These are phyloP conservation scores for Solanum rostratum DNA, from an alignment of 257 asterid species.

Conservation along the genomic window DNA sequence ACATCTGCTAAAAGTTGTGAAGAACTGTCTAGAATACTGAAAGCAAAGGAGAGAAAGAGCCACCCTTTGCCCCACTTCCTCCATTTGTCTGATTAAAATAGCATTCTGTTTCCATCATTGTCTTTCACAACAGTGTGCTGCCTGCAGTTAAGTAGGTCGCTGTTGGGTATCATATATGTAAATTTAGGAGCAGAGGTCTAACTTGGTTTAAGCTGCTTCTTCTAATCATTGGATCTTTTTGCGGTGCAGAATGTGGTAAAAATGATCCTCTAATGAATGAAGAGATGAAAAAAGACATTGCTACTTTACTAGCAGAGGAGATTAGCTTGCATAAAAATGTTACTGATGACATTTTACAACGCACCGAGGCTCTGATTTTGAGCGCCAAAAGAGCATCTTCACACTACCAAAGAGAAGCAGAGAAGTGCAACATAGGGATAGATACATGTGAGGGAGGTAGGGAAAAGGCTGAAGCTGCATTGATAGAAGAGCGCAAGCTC, in stretches of 20 bases:
- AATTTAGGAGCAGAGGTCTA: not conserved
- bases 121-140: not conserved
- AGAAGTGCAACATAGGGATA: slow-evolving; percentile 17
- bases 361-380: slow-evolving; percentile 4
- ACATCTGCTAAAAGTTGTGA: not conserved
- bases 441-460: slow-evolving; percentile 26
- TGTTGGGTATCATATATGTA: not conserved
- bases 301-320: slow-evolving; percentile 21
- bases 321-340: slow-evolving; percentile 19
- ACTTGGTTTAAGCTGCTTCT: not conserved
- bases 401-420: slow-evolving; percentile 23
- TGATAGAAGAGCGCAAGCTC: slow-evolving; percentile 24
- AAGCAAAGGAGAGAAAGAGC: not conserved
- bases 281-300: slow-evolving; percentile 21
- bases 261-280: slow-evolving; percentile 18
- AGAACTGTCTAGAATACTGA: not conserved
- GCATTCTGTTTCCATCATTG: not conserved
- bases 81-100: not conserved
- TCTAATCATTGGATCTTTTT: not conserved
- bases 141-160: not conserved
- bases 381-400: slow-evolving; percentile 15
- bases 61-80: not conserved
- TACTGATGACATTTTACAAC: slow-evolving; percentile 10
- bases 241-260: slow-evolving; percentile 14
- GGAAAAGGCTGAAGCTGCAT: slow-evolving; percentile 21